Percentiles rank a stretch among this genome's conserved stretches.
Conservation (phyloP, 305 asterid species). For the Euphrasia arctica region DNA sequence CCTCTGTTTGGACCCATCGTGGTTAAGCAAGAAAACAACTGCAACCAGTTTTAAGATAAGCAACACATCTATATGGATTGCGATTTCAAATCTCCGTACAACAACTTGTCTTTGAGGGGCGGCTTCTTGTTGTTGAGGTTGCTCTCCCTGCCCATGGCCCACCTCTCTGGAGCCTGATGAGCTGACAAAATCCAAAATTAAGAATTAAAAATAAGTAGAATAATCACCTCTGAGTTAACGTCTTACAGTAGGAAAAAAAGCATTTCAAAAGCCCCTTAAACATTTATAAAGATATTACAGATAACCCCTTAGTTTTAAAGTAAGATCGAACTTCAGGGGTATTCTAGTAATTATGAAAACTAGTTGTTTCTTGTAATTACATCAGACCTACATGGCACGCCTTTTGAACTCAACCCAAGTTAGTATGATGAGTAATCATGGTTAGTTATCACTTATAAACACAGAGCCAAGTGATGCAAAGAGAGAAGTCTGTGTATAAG, state of each 20-base stretch:
- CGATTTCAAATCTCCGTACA: conserved; percentile 71
- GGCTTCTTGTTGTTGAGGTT: conserved; percentile 48
- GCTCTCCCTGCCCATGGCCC: conserved; percentile 52
- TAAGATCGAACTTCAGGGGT: too few relatives aligned
- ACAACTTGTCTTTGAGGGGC: conserved; percentile 61
- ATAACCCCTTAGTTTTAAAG: too few relatives aligned
- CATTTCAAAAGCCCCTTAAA: too few relatives aligned
- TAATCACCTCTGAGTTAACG: too few relatives aligned
- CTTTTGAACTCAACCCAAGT: neutral
- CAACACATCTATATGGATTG: conserved; percentile 61
- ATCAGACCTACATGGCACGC: too few relatives aligned
- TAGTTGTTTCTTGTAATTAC: too few relatives aligned
- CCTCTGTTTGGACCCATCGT: conserved; percentile 78
- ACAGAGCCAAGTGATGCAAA: conserved; percentile 9
- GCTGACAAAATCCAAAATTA: conserved; percentile 28
- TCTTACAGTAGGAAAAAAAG: too few relatives aligned
- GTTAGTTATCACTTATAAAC: neutral
- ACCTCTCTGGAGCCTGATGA: conserved; percentile 39
- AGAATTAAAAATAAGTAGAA: conserved; percentile 12
- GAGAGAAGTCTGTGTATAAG: neutral
- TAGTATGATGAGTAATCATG: neutral
- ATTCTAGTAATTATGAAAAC: too few relatives aligned
- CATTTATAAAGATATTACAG: too few relatives aligned
- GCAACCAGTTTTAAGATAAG: conserved; percentile 80
- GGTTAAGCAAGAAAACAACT: conserved; percentile 76